These are phyloP conservation scores for Magnaporthales sp. DNA, from an alignment of 2,329 filamentous ascomycete genomes.

Conservation along the genomic window DNA sequence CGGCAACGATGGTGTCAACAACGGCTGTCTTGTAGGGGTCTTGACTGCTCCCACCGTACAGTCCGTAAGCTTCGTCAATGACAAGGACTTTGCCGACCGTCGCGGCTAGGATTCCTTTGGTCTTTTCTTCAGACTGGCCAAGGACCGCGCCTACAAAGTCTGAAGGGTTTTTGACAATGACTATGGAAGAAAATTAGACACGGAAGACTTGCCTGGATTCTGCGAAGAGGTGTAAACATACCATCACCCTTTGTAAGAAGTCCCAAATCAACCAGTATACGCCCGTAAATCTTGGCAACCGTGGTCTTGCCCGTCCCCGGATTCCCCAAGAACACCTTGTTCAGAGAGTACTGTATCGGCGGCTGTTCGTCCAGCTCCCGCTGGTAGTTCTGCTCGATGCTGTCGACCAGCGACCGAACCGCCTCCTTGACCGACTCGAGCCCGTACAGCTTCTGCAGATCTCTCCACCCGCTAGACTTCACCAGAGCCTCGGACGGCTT, in stretches of 20 bases:
- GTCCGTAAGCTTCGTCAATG: conserved; percentile 71
- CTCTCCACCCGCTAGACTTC: conserved; percentile 44
- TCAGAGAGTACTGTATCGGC: conserved; percentile 51
- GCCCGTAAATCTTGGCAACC: conserved; percentile 63
- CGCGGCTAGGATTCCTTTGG: conserved; percentile 60
- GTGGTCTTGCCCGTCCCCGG: conserved; percentile 73
- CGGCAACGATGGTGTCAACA: conserved; percentile 65
- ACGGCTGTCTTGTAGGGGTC: conserved; percentile 52
- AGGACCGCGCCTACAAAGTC: conserved; percentile 61
- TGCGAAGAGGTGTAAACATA: conserved; percentile 14
- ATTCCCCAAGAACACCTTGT: conserved; percentile 60
- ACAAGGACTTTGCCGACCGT: conserved; percentile 67
- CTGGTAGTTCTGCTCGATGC: conserved; percentile 53
- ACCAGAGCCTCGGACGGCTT: conserved; percentile 47
- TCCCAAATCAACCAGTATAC: conserved; percentile 59
- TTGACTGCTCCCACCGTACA: conserved; percentile 32
- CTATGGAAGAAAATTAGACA: conserved; percentile 17
- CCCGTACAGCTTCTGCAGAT: conserved; percentile 51
- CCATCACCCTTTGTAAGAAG: conserved; percentile 60
- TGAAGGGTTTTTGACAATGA: conserved; percentile 62
- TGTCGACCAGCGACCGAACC: conserved; percentile 49
- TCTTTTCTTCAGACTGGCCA: conserved; percentile 61
- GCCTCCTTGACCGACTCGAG: conserved; percentile 54
- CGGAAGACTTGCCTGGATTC: not conserved
- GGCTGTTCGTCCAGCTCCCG: conserved; percentile 56